Evolutionary conservation across 164 flowering plant species (phyloP), one percentile per base, ranked within the genome.

Genomic region (Aristolochia fimbriata): DNA sequence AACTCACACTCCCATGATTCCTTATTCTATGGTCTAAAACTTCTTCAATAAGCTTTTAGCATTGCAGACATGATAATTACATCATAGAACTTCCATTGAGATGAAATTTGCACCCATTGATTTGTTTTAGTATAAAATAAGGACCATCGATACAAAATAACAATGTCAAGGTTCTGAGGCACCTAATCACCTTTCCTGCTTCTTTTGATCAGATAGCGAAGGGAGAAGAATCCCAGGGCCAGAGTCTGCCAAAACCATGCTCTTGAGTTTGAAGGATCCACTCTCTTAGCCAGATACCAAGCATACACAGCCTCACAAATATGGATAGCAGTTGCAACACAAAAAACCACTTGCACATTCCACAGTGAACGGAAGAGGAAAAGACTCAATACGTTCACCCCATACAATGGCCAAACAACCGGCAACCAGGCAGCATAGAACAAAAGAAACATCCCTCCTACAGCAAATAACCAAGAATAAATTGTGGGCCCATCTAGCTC

Each of bases 181-280:
- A 21, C 24, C 22, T 50, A 12, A 37, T 21, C 45, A 47, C 55
- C 47, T 14, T 59, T 69, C 64, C 33, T 74, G 16, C 85, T 80
- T 70, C 83, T 86, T 70, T 83, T 83, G 67, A 83, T 51, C 60
- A 90, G 70, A 24, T 71, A 79, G 12, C 88, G 85, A 66, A 90
- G 72, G 2, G 97, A 88, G 70, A 86, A 83, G 0, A 71, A 1
- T 14, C 91, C 99, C 50, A 90, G 83, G 23, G 59, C 78, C 55
- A 81, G 61, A 21, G 97, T 93, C 73, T 90, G 99, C 89, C 92
- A 90, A 65, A 88, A 88, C 99, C 97, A 93, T 37, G 87, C 83
- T 46, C 60, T 82, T 4, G 85, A 65, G 66, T 93, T 90, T 3
- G 65, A 68, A 58, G 95, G 95, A 74, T 93, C 96, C 41, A 88